Evolutionary conservation across 805 yeast species (phyloP), one percentile per base, ranked within the genome.

Genomic region (Kurtzmaniella cleridarum): DNA sequence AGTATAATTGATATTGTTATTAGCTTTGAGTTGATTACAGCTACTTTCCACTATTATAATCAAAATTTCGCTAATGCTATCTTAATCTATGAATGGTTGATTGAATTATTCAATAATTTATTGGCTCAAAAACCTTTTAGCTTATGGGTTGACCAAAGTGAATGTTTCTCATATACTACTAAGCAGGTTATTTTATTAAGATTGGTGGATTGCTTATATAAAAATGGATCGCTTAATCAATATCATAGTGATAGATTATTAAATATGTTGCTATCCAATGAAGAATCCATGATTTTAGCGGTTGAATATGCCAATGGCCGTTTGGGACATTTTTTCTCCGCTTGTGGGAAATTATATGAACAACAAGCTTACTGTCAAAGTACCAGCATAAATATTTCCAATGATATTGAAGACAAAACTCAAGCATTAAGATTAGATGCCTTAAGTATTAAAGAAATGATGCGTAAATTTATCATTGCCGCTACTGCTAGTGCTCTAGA

Each of bases 391-490:
- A 27, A 32, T 11, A 15, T 15, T 8, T 13, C 16, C 26, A 26
- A 15, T n/a, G n/a, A n/a, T 15, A 35, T 35, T 14, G 45, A 43
- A 2, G 18, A 36, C 1, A 33, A 23, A n/a, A 18, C 39, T 15
- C 24, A 17, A 3, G 46, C 45, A 11, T 32, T 42, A 6, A 41
- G 50, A 12, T 44, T 42, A 3, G 33, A 37, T 3, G 41, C 34
- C 12, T 10, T 13, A 4, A 23, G 38, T 24, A 30, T 69, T 11
- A 56, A 51, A 15, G 64, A 60, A 34, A 63, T 69, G 73, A 46
- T 71, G 9, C 46, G 62, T 17, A 62, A 63, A 38, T 66, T 62
- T 44, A 57, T 69, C 12, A 36, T 65, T 12, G 70, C 73, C 2
- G 34, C 58, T 3, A 45, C 62, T 4, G 38, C 49, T 32, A 60